These are phyloP conservation scores for Alternaria ventricosa DNA, from an alignment of 2,329 filamentous ascomycete species.

Conservation along the genomic window DNA sequence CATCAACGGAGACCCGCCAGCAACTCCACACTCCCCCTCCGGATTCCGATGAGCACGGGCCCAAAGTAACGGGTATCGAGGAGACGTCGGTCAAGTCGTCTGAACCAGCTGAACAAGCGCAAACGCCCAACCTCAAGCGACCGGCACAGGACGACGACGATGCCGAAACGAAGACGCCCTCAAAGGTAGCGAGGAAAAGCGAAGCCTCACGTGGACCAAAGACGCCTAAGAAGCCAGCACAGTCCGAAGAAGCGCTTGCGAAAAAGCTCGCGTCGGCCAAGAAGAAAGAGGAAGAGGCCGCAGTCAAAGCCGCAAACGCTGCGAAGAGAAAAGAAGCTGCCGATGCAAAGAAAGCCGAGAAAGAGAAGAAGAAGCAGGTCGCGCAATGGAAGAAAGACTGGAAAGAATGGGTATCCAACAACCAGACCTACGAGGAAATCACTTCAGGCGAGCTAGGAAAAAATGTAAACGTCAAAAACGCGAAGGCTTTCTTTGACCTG, in stretches of 20 bases:
- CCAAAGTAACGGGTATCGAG: neutral
- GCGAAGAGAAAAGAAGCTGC: neutral
- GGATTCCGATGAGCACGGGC: neutral
- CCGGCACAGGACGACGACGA: neutral
- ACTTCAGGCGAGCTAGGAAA: neutral
- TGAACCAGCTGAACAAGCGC: neutral
- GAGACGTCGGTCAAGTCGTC: neutral
- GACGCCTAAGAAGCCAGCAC: neutral
- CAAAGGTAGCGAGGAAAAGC: neutral
- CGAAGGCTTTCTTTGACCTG: neutral
- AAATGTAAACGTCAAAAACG: neutral
- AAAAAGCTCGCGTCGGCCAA: neutral
- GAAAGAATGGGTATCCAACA: neutral
- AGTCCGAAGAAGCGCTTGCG: neutral
- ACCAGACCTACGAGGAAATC: neutral
- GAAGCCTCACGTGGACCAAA: neutral
- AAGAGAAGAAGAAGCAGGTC: neutral
- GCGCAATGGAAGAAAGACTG: neutral
- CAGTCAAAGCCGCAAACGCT: neutral
- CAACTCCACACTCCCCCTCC: neutral
- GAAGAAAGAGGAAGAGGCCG: neutral
- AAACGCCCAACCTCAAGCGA: neutral
- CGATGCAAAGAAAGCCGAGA: neutral
- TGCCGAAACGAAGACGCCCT: neutral
- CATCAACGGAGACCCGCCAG: neutral